Percentiles rank a stretch among this genome's conserved stretches.
These are phyloP conservation scores for Jatropha curcas DNA, from an alignment of 345 rosid species.

Conservation along the genomic window DNA sequence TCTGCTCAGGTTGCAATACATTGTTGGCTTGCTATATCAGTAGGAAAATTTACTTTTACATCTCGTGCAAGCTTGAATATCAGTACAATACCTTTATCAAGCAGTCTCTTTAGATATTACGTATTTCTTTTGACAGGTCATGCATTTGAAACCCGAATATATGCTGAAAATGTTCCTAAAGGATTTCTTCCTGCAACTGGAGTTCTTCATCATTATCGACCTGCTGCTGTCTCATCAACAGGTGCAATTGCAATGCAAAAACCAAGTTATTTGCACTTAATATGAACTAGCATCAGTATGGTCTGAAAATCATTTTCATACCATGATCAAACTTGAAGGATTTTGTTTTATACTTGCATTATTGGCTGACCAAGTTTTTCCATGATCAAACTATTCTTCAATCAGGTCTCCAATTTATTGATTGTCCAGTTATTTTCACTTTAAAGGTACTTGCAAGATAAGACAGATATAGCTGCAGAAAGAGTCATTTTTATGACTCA, in stretches of 20 bases:
- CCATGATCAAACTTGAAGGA: neutral
- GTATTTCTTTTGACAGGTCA: conserved; percentile 57
- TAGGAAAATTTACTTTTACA: neutral
- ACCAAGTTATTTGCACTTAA: conserved; percentile 11
- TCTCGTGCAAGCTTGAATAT: neutral
- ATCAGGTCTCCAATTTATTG: neutral
- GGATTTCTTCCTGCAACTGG: conserved; percentile 98
- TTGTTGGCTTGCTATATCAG: neutral
- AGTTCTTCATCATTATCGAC: conserved; percentile 81
- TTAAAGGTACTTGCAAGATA: neutral
- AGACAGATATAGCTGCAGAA: neutral
- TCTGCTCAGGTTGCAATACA: conserved; percentile 1
- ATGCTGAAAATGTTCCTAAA: conserved; percentile 91
- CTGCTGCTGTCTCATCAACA: conserved; percentile 64
- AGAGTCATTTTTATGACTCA: conserved; percentile 13
- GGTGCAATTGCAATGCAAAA: conserved; percentile 39
- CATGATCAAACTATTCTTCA: conserved; percentile 9
- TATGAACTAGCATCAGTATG: neutral
- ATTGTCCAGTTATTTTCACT: no score
- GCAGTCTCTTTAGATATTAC: neutral
- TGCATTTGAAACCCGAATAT: conserved; percentile 93
- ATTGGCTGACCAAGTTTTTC: conserved; percentile 5
- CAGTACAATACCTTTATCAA: neutral
- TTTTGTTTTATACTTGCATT: conserved; percentile 7
- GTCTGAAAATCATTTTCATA: neutral